phyloP scores from a whole-genome alignment of 495 filamentous ascomycete genomes.

The Penicillium flavigenum region DNA sequence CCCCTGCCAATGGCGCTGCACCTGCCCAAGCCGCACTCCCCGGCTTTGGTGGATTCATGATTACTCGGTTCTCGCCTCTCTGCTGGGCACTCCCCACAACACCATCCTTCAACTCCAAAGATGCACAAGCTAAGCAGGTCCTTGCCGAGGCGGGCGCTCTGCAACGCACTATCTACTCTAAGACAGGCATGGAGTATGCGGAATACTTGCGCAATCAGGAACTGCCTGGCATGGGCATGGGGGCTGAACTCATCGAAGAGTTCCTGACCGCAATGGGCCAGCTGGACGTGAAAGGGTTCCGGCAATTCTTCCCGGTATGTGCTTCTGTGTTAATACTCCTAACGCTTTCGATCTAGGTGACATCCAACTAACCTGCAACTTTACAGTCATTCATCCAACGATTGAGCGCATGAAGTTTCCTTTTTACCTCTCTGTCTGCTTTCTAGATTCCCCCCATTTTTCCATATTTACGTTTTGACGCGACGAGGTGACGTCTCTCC shows the following conservation, averaged over 20 bases:
- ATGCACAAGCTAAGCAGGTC: constrained; percentile 82
- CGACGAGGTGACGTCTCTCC: constrained; percentile 27
- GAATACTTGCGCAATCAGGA: constrained; percentile 55
- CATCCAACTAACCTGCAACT: constrained; percentile 14
- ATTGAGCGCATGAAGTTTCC: constrained; percentile 44
- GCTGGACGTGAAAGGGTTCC: constrained; percentile 53
- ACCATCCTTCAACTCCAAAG: constrained; percentile 72
- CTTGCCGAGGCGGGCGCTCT: constrained; percentile 79
- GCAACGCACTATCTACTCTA: constrained; percentile 83
- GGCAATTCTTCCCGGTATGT: constrained; percentile 54
- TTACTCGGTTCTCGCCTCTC: constrained; percentile 79
- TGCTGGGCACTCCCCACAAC: constrained; percentile 83
- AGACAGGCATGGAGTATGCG: constrained; percentile 67
- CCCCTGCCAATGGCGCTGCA: constrained; percentile 43
- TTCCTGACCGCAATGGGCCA: constrained; percentile 54
- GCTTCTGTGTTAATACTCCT: not conserved
- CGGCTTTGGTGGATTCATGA: constrained; percentile 91
- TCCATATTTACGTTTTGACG: constrained; percentile 30
- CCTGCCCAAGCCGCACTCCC: constrained; percentile 59
- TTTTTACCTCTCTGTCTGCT: constrained; percentile 28
- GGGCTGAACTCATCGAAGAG: constrained; percentile 50
- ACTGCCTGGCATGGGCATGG: constrained; percentile 55
- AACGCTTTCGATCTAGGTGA: not conserved
- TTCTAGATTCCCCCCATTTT: constrained; percentile 47
- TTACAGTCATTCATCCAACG: constrained; percentile 48